Conservation (phyloP, 495 filamentous ascomycete genomes). For the Xylaria cubensis region DNA sequence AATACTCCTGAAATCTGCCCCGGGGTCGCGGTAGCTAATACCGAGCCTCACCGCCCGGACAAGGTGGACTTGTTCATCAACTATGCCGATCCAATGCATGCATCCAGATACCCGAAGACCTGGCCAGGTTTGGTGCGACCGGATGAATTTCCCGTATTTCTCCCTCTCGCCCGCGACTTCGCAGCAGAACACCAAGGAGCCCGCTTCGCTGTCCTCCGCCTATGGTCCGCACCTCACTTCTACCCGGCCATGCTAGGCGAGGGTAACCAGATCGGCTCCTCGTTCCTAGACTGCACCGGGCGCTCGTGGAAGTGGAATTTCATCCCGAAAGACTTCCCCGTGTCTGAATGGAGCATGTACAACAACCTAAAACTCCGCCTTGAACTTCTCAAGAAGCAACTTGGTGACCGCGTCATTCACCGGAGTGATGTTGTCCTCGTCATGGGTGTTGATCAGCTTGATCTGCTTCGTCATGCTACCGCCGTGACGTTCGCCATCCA, state of each 20-base stretch:
- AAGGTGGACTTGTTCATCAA: slow-evolving; percentile 53
- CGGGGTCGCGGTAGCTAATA: slow-evolving; percentile 47
- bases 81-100: slow-evolving; percentile 35
- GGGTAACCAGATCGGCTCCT: slow-evolving; percentile 36
- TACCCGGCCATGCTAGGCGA: slow-evolving; percentile 56
- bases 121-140: slow-evolving; percentile 37
- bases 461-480: slow-evolving; percentile 47
- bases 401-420: slow-evolving; percentile 48
- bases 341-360: slow-evolving; percentile 53
- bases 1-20: slow-evolving; percentile 34
- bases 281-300: slow-evolving; percentile 49
- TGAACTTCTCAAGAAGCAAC: slow-evolving; percentile 32
- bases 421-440: slow-evolving; percentile 53
- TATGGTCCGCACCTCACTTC: slow-evolving; percentile 60
- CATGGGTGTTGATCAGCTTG: slow-evolving; percentile 53
- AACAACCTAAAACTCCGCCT: slow-evolving; percentile 43
- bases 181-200: slow-evolving; percentile 33
- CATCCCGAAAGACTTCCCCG: slow-evolving; percentile 58
- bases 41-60: slow-evolving; percentile 44
- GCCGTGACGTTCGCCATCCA: slow-evolving; percentile 55
- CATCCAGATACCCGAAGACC: slow-evolving; percentile 16
- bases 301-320: slow-evolving; percentile 57
- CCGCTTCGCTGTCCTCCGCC: slow-evolving; percentile 53
- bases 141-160: slow-evolving; percentile 40
- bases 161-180: slow-evolving; percentile 40